phyloP scores from a whole-genome alignment of 1,284 basidiomycete genomes.

The Puccinia brachypodii region DNA sequence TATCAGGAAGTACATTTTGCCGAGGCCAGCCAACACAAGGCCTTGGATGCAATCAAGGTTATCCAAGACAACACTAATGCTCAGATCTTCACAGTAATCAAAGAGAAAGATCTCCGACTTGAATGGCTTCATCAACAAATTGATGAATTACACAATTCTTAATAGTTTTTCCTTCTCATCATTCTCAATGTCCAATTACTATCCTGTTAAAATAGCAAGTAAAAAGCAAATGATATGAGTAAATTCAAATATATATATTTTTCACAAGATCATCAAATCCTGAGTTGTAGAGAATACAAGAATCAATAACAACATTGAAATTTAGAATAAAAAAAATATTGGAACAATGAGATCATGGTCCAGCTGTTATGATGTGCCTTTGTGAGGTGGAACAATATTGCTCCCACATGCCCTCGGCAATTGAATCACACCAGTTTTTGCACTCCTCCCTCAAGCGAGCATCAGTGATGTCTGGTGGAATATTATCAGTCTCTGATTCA shows the following conservation, averaged over 20 bases:
- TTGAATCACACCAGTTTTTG: background rate
- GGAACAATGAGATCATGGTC: background rate
- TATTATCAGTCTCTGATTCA: background rate
- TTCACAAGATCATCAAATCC: too few species aligned
- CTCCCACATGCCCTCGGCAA: background rate
- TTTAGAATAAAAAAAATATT: background rate
- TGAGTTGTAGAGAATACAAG: too few species aligned
- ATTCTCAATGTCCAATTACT: background rate
- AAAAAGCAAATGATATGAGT: background rate
- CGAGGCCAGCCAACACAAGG: background rate
- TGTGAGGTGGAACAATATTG: background rate
- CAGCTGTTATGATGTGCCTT: background rate
- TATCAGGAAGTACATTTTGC: background rate
- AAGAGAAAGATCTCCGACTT: background rate
- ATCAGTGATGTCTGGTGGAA: background rate
- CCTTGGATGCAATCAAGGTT: background rate
- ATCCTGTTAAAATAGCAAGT: background rate
- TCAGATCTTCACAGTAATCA: background rate
- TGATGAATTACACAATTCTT: background rate
- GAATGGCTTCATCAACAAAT: background rate
- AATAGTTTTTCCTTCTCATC: background rate
- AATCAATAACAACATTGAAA: background rate
- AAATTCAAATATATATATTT: background rate
- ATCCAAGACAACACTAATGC: background rate
- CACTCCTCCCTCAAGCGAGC: background rate